Evolutionary conservation across 2,329 filamentous ascomycete genomes (phyloP).

Genomic region (Allantophomopsis lycopodina): DNA sequence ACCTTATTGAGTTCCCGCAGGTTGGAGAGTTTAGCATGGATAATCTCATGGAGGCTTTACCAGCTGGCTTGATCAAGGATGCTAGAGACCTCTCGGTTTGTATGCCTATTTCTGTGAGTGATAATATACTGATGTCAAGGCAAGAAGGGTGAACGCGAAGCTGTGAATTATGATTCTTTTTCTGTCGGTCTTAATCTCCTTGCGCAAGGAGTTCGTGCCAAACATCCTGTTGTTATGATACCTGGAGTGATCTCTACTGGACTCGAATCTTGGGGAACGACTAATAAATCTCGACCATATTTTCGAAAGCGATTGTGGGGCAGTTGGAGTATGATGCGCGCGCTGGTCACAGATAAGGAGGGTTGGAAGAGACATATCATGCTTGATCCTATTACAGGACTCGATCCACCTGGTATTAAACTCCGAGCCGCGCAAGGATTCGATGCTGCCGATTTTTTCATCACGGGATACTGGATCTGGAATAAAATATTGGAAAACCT

Average conservation of each 20-base stretch:
- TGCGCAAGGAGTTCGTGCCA: slow-evolving; percentile 64
- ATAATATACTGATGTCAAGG: slow-evolving; percentile 4
- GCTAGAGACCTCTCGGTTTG: slow-evolving; percentile 72
- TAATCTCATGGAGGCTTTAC: slow-evolving; percentile 73
- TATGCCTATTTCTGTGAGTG: slow-evolving; percentile 6
- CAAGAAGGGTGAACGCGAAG: slow-evolving; percentile 73
- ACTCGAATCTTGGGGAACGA: slow-evolving; percentile 91
- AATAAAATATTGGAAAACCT: slow-evolving; percentile 97
- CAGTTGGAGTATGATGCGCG: slow-evolving; percentile 98
- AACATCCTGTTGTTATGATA: slow-evolving; percentile 91
- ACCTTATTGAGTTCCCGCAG: slow-evolving; percentile 70
- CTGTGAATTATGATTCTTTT: slow-evolving; percentile 88
- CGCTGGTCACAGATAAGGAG: slow-evolving; percentile 83
- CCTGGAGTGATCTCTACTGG: slow-evolving; percentile 96
- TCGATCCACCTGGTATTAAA: slow-evolving; percentile 85
- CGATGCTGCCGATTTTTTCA: slow-evolving; percentile 93
- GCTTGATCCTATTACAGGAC: slow-evolving; percentile 80
- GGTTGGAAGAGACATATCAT: slow-evolving; percentile 95
- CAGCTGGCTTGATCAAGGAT: slow-evolving; percentile 73
- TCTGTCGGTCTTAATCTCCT: slow-evolving; percentile 75
- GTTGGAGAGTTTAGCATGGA: slow-evolving; percentile 68
- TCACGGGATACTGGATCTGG: slow-evolving; percentile 84
- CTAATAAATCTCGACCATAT: slow-evolving; percentile 72
- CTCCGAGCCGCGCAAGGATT: slow-evolving; percentile 90
- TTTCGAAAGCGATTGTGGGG: slow-evolving; percentile 94